These are phyloP conservation scores for Daldinia eschscholtzii DNA, from an alignment of 2,329 filamentous ascomycete species.

Conservation along the genomic window DNA sequence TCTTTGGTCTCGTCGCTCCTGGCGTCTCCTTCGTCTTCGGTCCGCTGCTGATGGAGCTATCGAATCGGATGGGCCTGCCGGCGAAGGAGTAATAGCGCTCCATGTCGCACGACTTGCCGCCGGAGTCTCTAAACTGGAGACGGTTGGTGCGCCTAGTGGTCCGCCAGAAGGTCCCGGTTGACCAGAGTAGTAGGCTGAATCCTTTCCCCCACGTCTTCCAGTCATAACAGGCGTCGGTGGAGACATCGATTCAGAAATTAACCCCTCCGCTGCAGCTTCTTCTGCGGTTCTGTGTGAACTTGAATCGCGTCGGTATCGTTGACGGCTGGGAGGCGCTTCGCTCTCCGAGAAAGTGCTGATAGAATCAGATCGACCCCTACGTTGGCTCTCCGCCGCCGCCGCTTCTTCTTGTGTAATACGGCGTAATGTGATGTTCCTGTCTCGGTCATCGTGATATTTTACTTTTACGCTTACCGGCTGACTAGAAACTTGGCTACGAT, in stretches of 20 bases:
- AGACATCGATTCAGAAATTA: slow-evolving; percentile 59
- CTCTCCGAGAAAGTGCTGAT: slow-evolving; percentile 68
- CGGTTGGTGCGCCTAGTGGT: slow-evolving; percentile 57
- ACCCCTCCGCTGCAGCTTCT: slow-evolving; percentile 59
- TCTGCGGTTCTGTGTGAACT: slow-evolving; percentile 61
- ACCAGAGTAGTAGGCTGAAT: slow-evolving; percentile 73
- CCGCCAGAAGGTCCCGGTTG: slow-evolving; percentile 59
- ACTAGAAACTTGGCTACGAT: slow-evolving; percentile 59
- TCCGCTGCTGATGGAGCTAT: slow-evolving; percentile 61
- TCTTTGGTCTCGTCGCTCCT: slow-evolving; percentile 64
- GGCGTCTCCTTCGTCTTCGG: slow-evolving; percentile 66
- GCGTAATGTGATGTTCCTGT: slow-evolving; percentile 71
- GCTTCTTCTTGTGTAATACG: slow-evolving; percentile 72
- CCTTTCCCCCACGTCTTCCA: slow-evolving; percentile 64
- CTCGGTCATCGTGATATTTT: slow-evolving; percentile 70
- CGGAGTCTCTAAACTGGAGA: slow-evolving; percentile 62
- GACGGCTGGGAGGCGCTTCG: slow-evolving; percentile 61
- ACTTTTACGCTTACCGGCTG: slow-evolving; percentile 69
- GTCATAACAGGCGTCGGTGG: slow-evolving; percentile 71
- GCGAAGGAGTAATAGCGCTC: slow-evolving; percentile 65
- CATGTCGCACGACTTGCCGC: slow-evolving; percentile 63
- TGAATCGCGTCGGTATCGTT: slow-evolving; percentile 67
- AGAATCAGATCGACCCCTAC: slow-evolving; percentile 62
- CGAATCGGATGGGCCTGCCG: slow-evolving; percentile 55
- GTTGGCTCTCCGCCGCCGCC: slow-evolving; percentile 58